Conservation (phyloP, 176 grass and related monocot genomes). For the Musa schizocarpa region DNA sequence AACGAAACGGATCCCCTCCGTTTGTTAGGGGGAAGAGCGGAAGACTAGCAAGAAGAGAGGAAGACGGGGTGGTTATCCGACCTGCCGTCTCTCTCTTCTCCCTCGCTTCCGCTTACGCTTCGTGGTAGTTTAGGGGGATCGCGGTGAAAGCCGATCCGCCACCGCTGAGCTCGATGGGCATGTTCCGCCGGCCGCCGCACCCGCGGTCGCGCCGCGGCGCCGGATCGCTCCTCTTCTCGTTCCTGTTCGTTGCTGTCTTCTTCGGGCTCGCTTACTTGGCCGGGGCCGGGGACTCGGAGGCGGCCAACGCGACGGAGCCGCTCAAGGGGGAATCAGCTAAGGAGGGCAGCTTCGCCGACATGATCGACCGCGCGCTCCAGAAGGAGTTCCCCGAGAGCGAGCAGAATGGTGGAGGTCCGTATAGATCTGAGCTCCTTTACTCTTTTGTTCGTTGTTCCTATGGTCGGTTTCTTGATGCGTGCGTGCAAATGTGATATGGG, state of each 20-base stretch:
- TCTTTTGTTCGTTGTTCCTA: background rate
- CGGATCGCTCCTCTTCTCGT: background rate
- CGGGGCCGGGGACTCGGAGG: slow-evolving; percentile 1
- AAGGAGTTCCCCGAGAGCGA: slow-evolving; percentile 97
- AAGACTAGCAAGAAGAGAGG: background rate
- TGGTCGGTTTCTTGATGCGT: background rate
- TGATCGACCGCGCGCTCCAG: slow-evolving; percentile 96
- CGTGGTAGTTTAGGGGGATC: background rate
- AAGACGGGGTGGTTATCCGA: background rate
- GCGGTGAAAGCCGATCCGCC: background rate
- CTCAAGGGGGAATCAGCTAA: slow-evolving; percentile 1
- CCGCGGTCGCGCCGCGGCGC: background rate
- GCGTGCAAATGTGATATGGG: background rate
- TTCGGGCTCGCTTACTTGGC: background rate
- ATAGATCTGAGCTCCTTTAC: slow-evolving; percentile 23
- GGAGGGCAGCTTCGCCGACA: slow-evolving; percentile 77
- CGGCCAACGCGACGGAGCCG: slow-evolving; percentile 6
- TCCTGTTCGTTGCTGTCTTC: background rate
- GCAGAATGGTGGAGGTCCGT: slow-evolving; percentile 85
- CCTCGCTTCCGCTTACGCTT: background rate
- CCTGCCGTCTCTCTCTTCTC: background rate
- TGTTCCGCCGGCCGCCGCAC: background rate
- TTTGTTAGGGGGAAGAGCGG: background rate
- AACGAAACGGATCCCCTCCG: background rate
- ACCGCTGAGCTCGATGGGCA: background rate